Evolutionary conservation across 2,329 filamentous ascomycete species (phyloP).

Genomic region (Exophiala calicioides): DNA sequence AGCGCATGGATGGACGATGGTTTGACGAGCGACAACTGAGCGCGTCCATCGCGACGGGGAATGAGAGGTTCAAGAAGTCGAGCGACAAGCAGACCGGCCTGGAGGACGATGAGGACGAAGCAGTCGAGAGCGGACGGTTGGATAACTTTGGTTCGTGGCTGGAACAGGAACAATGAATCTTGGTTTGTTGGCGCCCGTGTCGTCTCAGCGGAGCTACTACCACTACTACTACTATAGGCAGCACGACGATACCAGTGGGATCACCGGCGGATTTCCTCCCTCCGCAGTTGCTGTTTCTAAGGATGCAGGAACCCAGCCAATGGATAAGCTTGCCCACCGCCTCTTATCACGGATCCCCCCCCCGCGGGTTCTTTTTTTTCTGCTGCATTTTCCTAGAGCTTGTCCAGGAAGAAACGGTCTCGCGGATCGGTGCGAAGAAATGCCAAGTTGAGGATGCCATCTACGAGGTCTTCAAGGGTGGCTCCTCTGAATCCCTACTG

Average conservation of each 20-base stretch:
- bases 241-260: too few relatives aligned
- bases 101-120: constrained; percentile 53
- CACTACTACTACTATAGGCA: too few relatives aligned
- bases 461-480: too few relatives aligned
- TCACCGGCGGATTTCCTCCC: not conserved
- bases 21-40: constrained; percentile 73
- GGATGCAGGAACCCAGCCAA: not conserved
- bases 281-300: too few relatives aligned
- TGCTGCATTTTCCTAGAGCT: too few relatives aligned
- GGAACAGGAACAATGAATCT: constrained; percentile 39
- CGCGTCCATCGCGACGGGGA: constrained; percentile 70
- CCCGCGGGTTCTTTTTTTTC: too few relatives aligned
- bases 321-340: not conserved
- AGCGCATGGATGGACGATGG: constrained; percentile 74
- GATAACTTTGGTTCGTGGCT: constrained; percentile 54
- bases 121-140: constrained; percentile 47
- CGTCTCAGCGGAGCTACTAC: too few relatives aligned
- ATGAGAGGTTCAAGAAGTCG: constrained; percentile 72
- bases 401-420: too few relatives aligned
- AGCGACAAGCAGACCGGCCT: constrained; percentile 47
- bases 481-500: too few relatives aligned
- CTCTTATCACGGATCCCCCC: too few relatives aligned
- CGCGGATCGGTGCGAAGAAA: too few relatives aligned
- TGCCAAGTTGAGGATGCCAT: too few relatives aligned
- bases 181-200: not conserved